These are phyloP conservation scores for Kwoniella pini DNA, from an alignment of 768 basidiomycete species.

Conservation along the genomic window DNA sequence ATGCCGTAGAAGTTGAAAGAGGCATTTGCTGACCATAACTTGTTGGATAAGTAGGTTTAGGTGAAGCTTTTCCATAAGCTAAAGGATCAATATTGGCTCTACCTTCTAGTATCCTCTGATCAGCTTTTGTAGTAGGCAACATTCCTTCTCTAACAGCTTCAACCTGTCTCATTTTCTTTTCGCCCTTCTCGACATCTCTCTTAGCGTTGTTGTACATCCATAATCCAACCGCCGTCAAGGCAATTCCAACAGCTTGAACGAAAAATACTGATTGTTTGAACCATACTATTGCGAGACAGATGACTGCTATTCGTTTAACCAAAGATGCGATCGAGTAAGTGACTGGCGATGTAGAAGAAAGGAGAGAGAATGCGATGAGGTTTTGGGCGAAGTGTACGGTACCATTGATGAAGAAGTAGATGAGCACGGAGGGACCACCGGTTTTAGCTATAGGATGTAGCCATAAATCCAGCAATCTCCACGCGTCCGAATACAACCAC, in stretches of 20 bases:
- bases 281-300: slow-evolving; percentile 97
- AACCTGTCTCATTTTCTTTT: slow-evolving; percentile 71
- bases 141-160: slow-evolving; percentile 54
- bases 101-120: slow-evolving; percentile 42
- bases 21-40: slow-evolving; percentile 15
- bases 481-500: slow-evolving; percentile 87
- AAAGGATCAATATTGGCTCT: too few species aligned
- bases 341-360: slow-evolving; percentile 93
- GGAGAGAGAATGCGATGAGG: slow-evolving; percentile 94
- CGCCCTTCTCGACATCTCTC: slow-evolving; percentile 85
- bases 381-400: slow-evolving; percentile 96
- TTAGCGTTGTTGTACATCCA: slow-evolving; percentile 97
- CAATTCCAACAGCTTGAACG: slow-evolving; percentile 85
- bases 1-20: slow-evolving; percentile 26
- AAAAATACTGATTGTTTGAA: slow-evolving; percentile 83
- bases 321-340: slow-evolving; percentile 98
- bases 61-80: slow-evolving; percentile 36
- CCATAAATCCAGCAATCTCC: slow-evolving; percentile 62
- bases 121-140: slow-evolving; percentile 44
- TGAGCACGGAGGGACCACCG: slow-evolving; percentile 65
- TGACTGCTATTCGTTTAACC: slow-evolving; percentile 96
- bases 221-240: slow-evolving; percentile 81
- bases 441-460: slow-evolving; percentile 39
- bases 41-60: slow-evolving; percentile 33
- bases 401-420: slow-evolving; percentile 90